Base-by-base conservation (phyloP, 768 basidiomycete species). In the Imleria badia region DNA sequence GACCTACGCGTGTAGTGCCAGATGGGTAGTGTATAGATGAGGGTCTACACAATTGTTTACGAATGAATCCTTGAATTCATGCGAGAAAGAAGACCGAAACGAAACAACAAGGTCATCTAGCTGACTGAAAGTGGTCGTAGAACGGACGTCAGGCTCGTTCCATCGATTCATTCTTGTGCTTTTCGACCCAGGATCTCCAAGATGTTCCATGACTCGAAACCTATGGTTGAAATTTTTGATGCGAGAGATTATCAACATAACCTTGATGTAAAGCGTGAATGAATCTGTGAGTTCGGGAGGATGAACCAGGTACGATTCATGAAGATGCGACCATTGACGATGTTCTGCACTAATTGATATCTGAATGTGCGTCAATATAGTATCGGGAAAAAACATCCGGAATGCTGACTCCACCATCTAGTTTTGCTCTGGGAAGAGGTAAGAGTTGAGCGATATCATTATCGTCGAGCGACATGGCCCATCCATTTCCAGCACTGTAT, bases 401-500 rank as follows among this genome's bases (percentile, higher is more conserved):
- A 33, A 26, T 52, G 52, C 82, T 60, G 64, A 87, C 86, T 51
- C 86, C 86, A 60, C 76, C 72, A 52, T 85, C 77, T 60, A 84
- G 87, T 31, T 82, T 76, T 35, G 83, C 80, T 9, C 77, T 77
- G 39, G 82, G 77, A 15, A 86, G 74, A 1, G 89, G 87, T 23
- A 91, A 75, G 19, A 88, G 68, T 55, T 90, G 88, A 20, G 83
- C 83, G 19, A 91, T 76, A 61, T 89, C 88, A 55, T 83, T 78
- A 64, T 91, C 89, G 58, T 91, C 89, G 11, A 91, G 71, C 54
- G 78, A 78, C 55, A 83, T 74, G 0, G 88, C 83, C 82, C 87
- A 91, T 19, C 84, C 85, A 60, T 87, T 89, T 31, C 82, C 81
- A 55, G 78, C 80, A 6, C 86, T 83, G 52, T 83, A 81, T 56